Percentiles rank a stretch among this genome's conserved stretches.
phyloP scores from a whole-genome alignment of 2,329 filamentous ascomycete species.

The Xylaria sp. region DNA sequence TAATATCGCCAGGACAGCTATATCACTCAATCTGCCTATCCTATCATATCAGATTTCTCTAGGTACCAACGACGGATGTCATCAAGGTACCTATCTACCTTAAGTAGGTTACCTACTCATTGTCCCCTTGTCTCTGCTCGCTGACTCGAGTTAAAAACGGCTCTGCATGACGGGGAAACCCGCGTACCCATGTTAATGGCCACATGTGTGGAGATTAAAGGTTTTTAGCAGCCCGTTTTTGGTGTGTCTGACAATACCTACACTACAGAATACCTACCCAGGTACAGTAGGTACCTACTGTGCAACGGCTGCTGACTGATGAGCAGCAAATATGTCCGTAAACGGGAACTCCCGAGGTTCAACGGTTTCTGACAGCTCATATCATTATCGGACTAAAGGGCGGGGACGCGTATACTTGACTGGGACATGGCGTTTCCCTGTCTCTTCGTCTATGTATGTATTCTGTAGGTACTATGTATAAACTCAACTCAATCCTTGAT shows the following conservation, averaged over 20 bases:
- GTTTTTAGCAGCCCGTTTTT: background rate
- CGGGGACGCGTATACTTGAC: background rate
- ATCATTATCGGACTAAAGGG: background rate
- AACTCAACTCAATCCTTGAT: background rate
- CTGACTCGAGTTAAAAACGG: background rate
- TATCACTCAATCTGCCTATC: background rate
- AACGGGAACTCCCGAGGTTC: too few species aligned
- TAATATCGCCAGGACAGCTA: background rate
- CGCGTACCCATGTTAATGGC: background rate
- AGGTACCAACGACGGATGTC: too few species aligned
- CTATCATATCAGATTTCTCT: background rate
- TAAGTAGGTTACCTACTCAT: background rate
- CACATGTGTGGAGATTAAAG: background rate
- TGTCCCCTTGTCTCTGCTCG: background rate
- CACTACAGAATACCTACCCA: background rate
- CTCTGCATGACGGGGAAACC: slow-evolving; percentile 8
- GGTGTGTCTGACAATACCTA: background rate
- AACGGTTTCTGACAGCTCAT: background rate
- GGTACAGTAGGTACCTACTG: too few species aligned
- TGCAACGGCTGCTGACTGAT: too few species aligned
- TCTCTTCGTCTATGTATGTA: background rate
- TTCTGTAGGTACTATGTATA: background rate
- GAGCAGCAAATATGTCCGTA: too few species aligned
- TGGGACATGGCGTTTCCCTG: background rate
- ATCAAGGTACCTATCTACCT: too few species aligned